A percentile compares a stretch with the other conserved stretches of the same genome.
Conservation (phyloP, 805 yeast species). For the Candida patagonica region DNA sequence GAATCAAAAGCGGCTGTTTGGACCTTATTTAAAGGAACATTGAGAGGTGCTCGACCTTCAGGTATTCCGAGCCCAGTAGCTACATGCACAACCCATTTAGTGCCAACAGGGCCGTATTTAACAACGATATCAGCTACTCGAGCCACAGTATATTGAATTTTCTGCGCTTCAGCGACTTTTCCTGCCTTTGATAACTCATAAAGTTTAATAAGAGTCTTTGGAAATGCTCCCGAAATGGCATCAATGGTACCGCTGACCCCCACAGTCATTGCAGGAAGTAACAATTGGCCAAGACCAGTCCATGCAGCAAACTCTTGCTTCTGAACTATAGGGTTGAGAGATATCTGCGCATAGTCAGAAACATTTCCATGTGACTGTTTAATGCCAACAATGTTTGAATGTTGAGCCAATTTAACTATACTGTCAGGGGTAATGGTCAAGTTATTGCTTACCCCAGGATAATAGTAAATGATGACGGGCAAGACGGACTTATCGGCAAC, state of each 20-base stretch:
- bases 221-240: slow-evolving; percentile 45
- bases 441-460: slow-evolving; percentile 42
- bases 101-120: slow-evolving; percentile 37
- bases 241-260: slow-evolving; percentile 46
- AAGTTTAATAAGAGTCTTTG: slow-evolving; percentile 38
- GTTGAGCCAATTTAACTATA: slow-evolving; percentile 34
- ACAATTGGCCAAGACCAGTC: slow-evolving; percentile 44
- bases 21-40: slow-evolving; percentile 13
- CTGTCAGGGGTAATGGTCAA: slow-evolving; percentile 32
- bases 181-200: slow-evolving; percentile 33
- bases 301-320: slow-evolving; percentile 35
- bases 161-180: slow-evolving; percentile 33
- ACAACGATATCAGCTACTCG: slow-evolving; percentile 40
- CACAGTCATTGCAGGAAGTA: slow-evolving; percentile 38
- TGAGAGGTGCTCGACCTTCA: slow-evolving; percentile 40
- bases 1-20: slow-evolving; percentile 9
- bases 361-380: slow-evolving; percentile 46
- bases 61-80: slow-evolving; percentile 37
- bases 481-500: slow-evolving; percentile 37
- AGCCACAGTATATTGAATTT: slow-evolving; percentile 35
- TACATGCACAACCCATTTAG: slow-evolving; percentile 35
- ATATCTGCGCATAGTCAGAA: slow-evolving; percentile 37
- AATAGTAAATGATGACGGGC: slow-evolving; percentile 39
- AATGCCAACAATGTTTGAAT: slow-evolving; percentile 40
- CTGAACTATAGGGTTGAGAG: slow-evolving; percentile 33